Evolutionary conservation across 805 yeast genomes (phyloP), one percentile per base, ranked within the genome.

Genomic region (Metschnikowia drakensbergensis): DNA sequence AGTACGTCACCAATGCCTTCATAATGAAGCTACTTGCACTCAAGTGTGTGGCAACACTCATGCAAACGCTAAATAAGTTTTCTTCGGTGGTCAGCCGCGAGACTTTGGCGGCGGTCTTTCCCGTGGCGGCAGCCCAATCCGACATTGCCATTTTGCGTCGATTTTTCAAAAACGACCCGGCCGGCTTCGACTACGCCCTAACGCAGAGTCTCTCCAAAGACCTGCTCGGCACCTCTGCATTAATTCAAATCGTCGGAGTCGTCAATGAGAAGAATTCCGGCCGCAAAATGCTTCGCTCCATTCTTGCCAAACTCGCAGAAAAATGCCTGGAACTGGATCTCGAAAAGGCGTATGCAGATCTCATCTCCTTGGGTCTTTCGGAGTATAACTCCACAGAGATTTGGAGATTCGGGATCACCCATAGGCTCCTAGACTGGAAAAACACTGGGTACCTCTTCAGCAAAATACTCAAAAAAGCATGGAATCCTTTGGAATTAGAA

Each of bases 331-430:
- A n/a, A 6, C 23, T 13, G n/a, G 41, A 37, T 11, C 41, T 37
- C 7, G 7, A 5, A 10, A 9, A 26, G 4, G 31, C 17, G 3
- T 42, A 22, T 10, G 10, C 28, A 4, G 7, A 32, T 5, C 28
- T 54, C 8, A 13, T 42, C 23, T 27, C 11, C 6, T 28, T 35
- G 32, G 17, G 32, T 8, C 46, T 50, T 26, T 45, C 57, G 6
- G 54, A 51, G 30, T 49, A 51, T 33, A 54, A 49, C 22, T 31
- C 49, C 30, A 47, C 51, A 26, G 55, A 55, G 33, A 25, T 55
- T 3, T 50, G 54, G 57, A 35, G 55, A 31, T 55, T 51, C 13
- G 50, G 53, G 5, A 27, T 58, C 22, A 36, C 54, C 13, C 42
- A 48, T n/a, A 33, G 49, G 5, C 41, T 57, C 3, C 46, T 53